These are phyloP conservation scores for Sporothrix pallida DNA, from an alignment of 2,329 filamentous ascomycete species.

Conservation along the genomic window DNA sequence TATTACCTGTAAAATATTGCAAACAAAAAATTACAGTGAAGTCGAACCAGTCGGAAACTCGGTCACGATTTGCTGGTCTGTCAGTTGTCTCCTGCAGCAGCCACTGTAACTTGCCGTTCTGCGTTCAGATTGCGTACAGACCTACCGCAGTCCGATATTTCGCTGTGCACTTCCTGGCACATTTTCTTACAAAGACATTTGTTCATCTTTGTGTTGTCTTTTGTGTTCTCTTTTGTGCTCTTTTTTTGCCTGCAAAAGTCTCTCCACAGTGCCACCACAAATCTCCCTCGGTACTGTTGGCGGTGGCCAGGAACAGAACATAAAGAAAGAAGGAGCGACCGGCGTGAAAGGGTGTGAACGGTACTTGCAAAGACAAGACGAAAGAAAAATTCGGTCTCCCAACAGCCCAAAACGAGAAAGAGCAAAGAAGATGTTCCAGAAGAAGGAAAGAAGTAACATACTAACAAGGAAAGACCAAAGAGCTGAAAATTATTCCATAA, in stretches of 20 bases:
- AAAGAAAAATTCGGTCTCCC: neutral
- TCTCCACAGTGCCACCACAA: constrained; percentile 15
- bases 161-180: neutral
- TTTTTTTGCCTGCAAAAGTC: constrained; percentile 1
- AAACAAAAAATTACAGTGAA: no score
- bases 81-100: neutral
- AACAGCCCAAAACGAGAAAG: neutral
- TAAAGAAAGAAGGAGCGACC: neutral
- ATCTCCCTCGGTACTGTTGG: neutral
- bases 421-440: no score
- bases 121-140: no score
- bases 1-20: no score
- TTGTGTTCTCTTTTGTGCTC: neutral
- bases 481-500: neutral
- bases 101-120: neutral
- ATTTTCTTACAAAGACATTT: neutral
- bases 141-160: no score
- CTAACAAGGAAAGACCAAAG: neutral
- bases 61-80: neutral
- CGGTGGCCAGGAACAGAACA: neutral
- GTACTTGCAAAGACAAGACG: neutral
- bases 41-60: no score
- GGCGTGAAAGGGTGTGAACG: neutral
- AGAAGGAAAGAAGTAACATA: neutral
- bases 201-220: no score